Percentiles rank a stretch among this genome's conserved stretches.
These are phyloP conservation scores for Septoria petroselini DNA, from an alignment of 2,329 filamentous ascomycete species.

Conservation along the genomic window DNA sequence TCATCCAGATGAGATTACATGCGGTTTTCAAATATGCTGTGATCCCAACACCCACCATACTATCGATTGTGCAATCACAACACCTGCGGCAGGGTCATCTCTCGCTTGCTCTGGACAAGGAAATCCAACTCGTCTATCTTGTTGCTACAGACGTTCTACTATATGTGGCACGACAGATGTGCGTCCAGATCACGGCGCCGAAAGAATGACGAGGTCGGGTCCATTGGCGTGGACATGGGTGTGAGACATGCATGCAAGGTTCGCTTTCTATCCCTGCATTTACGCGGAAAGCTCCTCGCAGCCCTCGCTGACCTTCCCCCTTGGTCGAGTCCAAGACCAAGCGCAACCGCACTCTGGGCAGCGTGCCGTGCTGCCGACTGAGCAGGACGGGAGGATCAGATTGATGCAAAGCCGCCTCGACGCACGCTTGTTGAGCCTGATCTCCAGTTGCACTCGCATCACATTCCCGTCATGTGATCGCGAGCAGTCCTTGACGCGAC, in stretches of 20 bases:
- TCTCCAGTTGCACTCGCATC: constrained; percentile 14
- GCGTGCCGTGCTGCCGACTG: not conserved
- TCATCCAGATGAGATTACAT: too few relatives aligned
- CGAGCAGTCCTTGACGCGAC: too few relatives aligned
- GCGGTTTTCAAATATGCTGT: too few relatives aligned
- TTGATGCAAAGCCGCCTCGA: constrained; percentile 12
- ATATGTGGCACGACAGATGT: not conserved
- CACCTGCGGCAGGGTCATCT: not conserved
- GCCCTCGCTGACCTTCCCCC: constrained; percentile 1
- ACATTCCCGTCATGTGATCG: constrained; percentile 10
- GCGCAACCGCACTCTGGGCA: not conserved
- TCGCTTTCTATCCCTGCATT: not conserved
- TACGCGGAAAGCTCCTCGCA: constrained; percentile 2
- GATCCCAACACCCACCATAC: too few relatives aligned
- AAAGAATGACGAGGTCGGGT: not conserved
- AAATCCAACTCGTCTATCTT: not conserved
- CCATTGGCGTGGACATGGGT: not conserved
- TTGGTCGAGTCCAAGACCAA: not conserved
- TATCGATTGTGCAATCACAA: not conserved
- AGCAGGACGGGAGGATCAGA: constrained; percentile 2
- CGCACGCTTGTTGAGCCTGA: constrained; percentile 16
- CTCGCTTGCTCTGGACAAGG: not conserved
- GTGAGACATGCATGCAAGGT: constrained; percentile 10
- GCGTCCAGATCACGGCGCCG: not conserved
- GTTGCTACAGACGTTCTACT: not conserved